Conservation (phyloP, 2,329 filamentous ascomycete genomes). For the Stachybotrys echinatus region DNA sequence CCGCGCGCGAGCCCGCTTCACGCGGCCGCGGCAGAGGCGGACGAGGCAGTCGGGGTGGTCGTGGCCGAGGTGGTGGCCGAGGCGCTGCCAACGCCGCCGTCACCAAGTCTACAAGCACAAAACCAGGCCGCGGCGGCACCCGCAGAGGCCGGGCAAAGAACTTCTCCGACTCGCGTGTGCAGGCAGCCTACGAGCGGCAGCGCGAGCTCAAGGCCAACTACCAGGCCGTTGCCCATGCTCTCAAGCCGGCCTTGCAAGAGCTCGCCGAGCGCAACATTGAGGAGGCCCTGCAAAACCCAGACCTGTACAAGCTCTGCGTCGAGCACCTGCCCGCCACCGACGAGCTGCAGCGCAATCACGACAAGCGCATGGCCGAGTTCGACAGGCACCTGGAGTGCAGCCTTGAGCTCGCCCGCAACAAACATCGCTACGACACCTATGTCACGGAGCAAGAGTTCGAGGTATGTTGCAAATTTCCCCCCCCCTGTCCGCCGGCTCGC, state of each 20-base stretch:
- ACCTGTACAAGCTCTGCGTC: conserved; percentile 45
- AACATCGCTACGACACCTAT: conserved; percentile 24
- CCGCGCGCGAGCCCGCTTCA: conserved; percentile 27
- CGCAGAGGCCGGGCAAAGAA: conserved; percentile 50
- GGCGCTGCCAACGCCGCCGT: conserved; percentile 22
- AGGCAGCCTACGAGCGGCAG: conserved; percentile 58
- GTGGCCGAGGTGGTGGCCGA: conserved; percentile 19
- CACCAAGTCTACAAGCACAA: conserved; percentile 26
- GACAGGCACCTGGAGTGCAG: conserved; percentile 27
- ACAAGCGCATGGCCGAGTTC: conserved; percentile 23
- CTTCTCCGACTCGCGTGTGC: conserved; percentile 47
- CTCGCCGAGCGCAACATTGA: conserved; percentile 57
- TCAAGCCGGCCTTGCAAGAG: conserved; percentile 62
- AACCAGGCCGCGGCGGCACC: conserved; percentile 30
- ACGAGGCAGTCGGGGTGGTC: conserved; percentile 22
- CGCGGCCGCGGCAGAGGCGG: conserved; percentile 30
- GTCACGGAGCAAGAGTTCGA: conserved; percentile 27
- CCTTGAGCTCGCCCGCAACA: conserved; percentile 31
- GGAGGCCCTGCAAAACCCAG: conserved; percentile 48
- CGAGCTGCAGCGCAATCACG: conserved; percentile 36
- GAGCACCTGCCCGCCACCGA: conserved; percentile 47
- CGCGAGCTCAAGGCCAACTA: conserved; percentile 62
- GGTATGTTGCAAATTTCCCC: conserved; percentile 24
- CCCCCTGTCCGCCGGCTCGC: too few species aligned
- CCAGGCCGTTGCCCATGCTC: conserved; percentile 53